Conservation (phyloP, 257 asterid genomes). For the Plectranthus barbatus region DNA sequence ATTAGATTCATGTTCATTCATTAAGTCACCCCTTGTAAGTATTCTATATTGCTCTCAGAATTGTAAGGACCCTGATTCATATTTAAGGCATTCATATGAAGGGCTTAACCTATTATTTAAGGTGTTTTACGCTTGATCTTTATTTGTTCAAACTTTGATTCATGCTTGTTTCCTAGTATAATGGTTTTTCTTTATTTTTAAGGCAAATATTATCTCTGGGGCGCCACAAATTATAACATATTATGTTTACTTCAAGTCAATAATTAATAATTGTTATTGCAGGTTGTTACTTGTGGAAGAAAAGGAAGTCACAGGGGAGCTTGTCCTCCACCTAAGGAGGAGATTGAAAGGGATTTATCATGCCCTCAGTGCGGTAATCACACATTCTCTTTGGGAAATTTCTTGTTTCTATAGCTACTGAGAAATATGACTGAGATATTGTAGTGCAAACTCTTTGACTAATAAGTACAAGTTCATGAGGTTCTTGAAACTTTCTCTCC, state of each 20-base stretch:
- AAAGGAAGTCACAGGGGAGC: constrained; percentile 51
- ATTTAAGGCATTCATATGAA: constrained; percentile 56
- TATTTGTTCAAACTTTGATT: not conserved
- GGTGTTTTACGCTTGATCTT: not conserved
- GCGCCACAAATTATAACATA: not conserved
- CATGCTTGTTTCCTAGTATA: not conserved
- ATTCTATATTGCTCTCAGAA: not conserved
- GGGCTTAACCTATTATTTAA: constrained; percentile 57
- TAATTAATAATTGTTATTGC: constrained; percentile 14
- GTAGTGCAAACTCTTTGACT: no score
- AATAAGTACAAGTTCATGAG: not conserved
- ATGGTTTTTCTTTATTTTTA: not conserved
- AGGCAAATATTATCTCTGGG: not conserved
- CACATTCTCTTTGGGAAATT: constrained; percentile 12
- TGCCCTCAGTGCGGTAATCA: constrained; percentile 92
- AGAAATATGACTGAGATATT: no score
- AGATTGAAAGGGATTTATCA: constrained; percentile 33
- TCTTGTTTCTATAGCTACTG: not conserved
- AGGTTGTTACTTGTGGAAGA: constrained; percentile 59
- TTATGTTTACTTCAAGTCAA: not conserved
- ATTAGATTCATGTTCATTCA: constrained; percentile 57
- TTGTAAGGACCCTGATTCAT: not conserved
- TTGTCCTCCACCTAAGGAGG: constrained; percentile 41
- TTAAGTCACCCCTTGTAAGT: constrained; percentile 84
- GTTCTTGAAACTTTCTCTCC: no score